phyloP scores from a whole-genome alignment of 176 grass and related monocot genomes.

The Oryza meyeriana region DNA sequence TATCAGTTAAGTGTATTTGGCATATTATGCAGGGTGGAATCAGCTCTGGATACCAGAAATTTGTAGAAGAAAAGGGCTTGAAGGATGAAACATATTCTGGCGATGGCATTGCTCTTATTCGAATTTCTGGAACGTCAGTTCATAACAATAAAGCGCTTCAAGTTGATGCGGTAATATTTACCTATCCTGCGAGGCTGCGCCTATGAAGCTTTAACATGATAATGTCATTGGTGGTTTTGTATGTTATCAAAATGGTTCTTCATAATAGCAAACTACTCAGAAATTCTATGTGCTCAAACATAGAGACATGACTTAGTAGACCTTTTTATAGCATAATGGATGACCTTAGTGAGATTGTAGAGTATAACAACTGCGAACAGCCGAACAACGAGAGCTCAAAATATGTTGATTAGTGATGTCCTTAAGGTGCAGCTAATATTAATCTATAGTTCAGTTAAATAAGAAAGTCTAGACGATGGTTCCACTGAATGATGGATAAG shows the following conservation, averaged over 20 bases:
- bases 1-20: slow-evolving; percentile 2
- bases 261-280: slow-evolving; percentile 1
- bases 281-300: slow-evolving; percentile 11
- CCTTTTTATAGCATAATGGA: neutral
- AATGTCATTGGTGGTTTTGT: neutral
- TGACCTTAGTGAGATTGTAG: slow-evolving; percentile 5
- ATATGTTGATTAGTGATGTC: neutral
- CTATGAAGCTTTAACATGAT: slow-evolving; percentile 9
- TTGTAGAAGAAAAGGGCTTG: slow-evolving; percentile 52
- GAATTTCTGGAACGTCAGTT: slow-evolving; percentile 58
- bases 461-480: neutral
- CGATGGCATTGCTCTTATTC: slow-evolving; percentile 68
- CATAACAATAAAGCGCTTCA: slow-evolving; percentile 89
- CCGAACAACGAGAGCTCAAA: neutral
- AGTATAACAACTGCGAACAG: neutral
- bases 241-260: slow-evolving; percentile 5
- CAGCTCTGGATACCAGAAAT: slow-evolving; percentile 73
- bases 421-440: neutral
- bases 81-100: slow-evolving; percentile 83
- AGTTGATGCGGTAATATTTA: slow-evolving; percentile 74
- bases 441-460: neutral
- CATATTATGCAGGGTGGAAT: slow-evolving; percentile 69
- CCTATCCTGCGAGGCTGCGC: neutral
- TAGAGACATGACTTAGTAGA: neutral
- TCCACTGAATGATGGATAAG: neutral